Evolutionary conservation across 2,329 filamentous ascomycete species (phyloP).

Genomic region (Plenodomus tracheiphilus): DNA sequence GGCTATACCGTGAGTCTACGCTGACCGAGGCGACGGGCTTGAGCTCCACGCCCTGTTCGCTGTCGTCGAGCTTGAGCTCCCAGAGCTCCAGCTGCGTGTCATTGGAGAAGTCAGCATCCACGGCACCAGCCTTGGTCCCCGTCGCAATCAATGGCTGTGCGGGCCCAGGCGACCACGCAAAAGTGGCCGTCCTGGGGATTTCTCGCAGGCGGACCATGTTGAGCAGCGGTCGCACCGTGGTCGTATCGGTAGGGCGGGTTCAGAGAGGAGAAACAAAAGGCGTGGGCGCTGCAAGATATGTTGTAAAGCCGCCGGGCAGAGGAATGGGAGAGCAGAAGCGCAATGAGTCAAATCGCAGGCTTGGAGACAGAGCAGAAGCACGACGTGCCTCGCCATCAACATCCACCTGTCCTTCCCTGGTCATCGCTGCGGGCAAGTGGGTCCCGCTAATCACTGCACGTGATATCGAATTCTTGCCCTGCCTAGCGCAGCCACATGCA

Average conservation of each 20-base stretch:
- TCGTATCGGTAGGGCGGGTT: constrained; percentile 23
- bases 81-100: constrained; percentile 96
- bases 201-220: constrained; percentile 94
- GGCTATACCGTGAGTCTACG: constrained; percentile 80
- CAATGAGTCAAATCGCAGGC: constrained; percentile 21
- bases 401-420: constrained; percentile 43
- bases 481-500: neutral
- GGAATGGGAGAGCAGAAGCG: constrained; percentile 14
- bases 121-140: constrained; percentile 90
- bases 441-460: constrained; percentile 19
- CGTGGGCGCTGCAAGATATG: constrained; percentile 9
- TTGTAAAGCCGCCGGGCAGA: constrained; percentile 2
- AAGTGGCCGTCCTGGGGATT: constrained; percentile 94
- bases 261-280: constrained; percentile 21
- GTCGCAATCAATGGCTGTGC: constrained; percentile 83
- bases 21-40: constrained; percentile 81
- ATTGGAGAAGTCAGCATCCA: constrained; percentile 96
- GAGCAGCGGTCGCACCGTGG: constrained; percentile 38
- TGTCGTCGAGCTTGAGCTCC: constrained; percentile 83
- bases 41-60: constrained; percentile 77
- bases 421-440: constrained; percentile 24
- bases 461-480: constrained; percentile 29
- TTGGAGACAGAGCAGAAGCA: constrained; percentile 21
- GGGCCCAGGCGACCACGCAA: constrained; percentile 89
- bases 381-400: constrained; percentile 33